Conservation (phyloP, 768 basidiomycete species). For the Mycena pura region DNA sequence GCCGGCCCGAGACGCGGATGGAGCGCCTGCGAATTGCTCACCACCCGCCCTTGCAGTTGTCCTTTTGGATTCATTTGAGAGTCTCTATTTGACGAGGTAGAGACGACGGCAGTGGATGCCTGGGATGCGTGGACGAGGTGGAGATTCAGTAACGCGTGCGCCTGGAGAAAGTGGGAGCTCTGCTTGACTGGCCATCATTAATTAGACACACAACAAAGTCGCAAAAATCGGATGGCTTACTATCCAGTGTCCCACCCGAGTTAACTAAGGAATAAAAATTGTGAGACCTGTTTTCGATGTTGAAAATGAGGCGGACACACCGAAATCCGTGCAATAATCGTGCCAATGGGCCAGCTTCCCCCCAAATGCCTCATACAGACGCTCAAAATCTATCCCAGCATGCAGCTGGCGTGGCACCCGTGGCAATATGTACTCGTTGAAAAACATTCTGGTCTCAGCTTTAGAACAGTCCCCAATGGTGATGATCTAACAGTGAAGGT, state of each 20-base stretch:
- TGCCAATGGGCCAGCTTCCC: conserved; percentile 86
- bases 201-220: conserved; percentile 2
- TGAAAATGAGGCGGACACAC: conserved; percentile 49
- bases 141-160: conserved; percentile 81
- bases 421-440: conserved; percentile 68
- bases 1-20: conserved; percentile 67
- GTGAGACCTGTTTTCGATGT: not conserved
- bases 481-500: conserved; percentile 57
- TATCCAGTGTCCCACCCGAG: conserved; percentile 71
- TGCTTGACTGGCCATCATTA: conserved; percentile 62
- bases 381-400: conserved; percentile 67
- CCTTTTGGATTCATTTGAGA: no score
- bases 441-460: conserved; percentile 70
- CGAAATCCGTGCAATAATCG: conserved; percentile 78
- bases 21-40: conserved; percentile 54
- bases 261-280: conserved; percentile 63
- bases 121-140: conserved; percentile 89
- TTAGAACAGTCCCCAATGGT: conserved; percentile 84
- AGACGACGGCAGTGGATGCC: conserved; percentile 48
- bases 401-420: conserved; percentile 70
- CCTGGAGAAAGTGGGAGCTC: conserved; percentile 85
- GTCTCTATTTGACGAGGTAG: no score
- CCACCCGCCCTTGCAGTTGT: conserved; percentile 39
- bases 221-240: conserved; percentile 47
- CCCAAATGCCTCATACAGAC: conserved; percentile 79